phyloP scores from a whole-genome alignment of 2,329 filamentous ascomycete species.

The Ophiostoma himal-ulmi region DNA sequence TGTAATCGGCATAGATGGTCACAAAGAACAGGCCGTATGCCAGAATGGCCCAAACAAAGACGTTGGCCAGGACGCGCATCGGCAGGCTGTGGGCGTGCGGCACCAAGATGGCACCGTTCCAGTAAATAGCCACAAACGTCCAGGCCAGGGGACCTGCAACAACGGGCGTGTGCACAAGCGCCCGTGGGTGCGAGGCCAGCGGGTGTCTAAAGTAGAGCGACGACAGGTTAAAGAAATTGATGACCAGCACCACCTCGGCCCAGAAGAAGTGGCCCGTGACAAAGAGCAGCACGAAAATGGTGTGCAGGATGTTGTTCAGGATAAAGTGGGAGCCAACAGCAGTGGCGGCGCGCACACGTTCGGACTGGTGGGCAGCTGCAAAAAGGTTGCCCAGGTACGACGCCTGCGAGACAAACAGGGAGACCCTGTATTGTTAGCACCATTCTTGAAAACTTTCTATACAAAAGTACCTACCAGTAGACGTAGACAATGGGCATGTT shows the following conservation, averaged over 20 bases:
- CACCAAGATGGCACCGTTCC: slow-evolving; percentile 82
- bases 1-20: slow-evolving; percentile 64
- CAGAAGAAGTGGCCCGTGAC: slow-evolving; percentile 68
- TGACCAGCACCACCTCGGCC: slow-evolving; percentile 66
- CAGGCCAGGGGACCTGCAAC: slow-evolving; percentile 76
- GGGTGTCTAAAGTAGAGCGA: slow-evolving; percentile 76
- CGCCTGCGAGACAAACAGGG: slow-evolving; percentile 68
- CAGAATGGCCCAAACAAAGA: slow-evolving; percentile 81
- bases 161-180: slow-evolving; percentile 67
- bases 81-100: slow-evolving; percentile 58
- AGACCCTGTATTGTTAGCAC: slow-evolving; percentile 46
- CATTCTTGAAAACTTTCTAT: not conserved
- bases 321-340: slow-evolving; percentile 81
- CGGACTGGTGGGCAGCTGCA: slow-evolving; percentile 48
- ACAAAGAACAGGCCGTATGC: slow-evolving; percentile 74
- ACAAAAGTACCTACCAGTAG: slow-evolving; percentile 59
- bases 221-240: slow-evolving; percentile 78
- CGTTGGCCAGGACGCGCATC: slow-evolving; percentile 75
- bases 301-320: slow-evolving; percentile 74
- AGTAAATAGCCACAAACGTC: slow-evolving; percentile 82
- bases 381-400: slow-evolving; percentile 74
- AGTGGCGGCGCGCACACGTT: slow-evolving; percentile 61
- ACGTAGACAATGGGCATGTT: slow-evolving; percentile 60
- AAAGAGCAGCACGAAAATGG: slow-evolving; percentile 79
- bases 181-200: slow-evolving; percentile 50